A percentile compares a stretch with the other conserved stretches of the same genome.
Evolutionary conservation across 2,329 filamentous ascomycete species (phyloP).

Genomic region (Thielaviopsis punctulata): DNA sequence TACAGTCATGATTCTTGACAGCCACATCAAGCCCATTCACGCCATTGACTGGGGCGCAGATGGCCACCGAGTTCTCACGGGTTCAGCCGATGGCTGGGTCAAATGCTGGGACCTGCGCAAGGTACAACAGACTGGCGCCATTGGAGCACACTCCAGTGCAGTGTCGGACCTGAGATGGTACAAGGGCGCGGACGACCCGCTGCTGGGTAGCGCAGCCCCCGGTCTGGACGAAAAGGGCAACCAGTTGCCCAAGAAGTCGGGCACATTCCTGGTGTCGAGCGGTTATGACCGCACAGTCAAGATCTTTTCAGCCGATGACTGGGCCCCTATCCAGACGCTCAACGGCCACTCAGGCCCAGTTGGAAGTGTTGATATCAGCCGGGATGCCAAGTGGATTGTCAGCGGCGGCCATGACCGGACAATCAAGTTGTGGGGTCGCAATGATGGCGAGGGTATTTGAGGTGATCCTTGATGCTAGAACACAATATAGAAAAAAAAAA

Average conservation of each 20-base stretch:
- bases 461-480: neutral
- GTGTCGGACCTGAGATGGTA: constrained; percentile 91
- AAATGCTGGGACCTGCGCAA: constrained; percentile 97
- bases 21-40: constrained; percentile 78
- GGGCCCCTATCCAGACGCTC: constrained; percentile 73
- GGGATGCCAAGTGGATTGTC: constrained; percentile 79
- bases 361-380: constrained; percentile 73
- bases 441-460: constrained; percentile 45
- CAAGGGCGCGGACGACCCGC: constrained; percentile 64
- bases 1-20: constrained; percentile 88
- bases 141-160: constrained; percentile 80
- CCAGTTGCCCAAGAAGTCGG: constrained; percentile 61
- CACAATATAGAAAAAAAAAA: neutral
- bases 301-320: constrained; percentile 91
- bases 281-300: constrained; percentile 95
- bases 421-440: constrained; percentile 88
- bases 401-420: constrained; percentile 89
- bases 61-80: constrained; percentile 80
- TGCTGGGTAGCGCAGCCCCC: constrained; percentile 38
- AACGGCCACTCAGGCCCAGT: constrained; percentile 87
- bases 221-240: constrained; percentile 48
- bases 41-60: constrained; percentile 85
- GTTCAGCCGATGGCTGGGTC: constrained; percentile 84
- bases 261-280: constrained; percentile 77
- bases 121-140: constrained; percentile 63